Base-by-base conservation (phyloP, 2,329 filamentous ascomycete genomes). In the Cordyceps cateniannulata region DNA sequence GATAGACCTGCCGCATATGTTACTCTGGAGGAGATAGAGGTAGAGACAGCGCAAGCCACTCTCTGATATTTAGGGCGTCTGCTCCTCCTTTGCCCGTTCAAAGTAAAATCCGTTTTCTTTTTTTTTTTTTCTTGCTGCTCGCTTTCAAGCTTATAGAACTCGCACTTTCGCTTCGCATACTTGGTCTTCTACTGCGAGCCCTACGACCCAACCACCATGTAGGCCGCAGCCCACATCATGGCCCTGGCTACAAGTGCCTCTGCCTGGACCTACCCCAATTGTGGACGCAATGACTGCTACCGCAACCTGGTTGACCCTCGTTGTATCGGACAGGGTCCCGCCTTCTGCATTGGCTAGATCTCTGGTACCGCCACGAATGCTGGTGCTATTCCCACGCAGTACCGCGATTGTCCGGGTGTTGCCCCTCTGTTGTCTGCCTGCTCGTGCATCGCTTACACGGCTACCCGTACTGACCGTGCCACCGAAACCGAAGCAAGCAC, bases 361-460 rank as follows among this genome's bases (percentile, higher is more conserved):
- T 52, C 68, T 27, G 66, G 64, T 22, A 69, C 66, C 51, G 70
- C 64, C 42, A 71, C 68, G 32, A 66, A 66, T 45, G 51, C 67
- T 47, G 49, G 62, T 4, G 64, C 64, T 44, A 69, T 75, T 51
- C 73, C 73, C 10, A 63, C 68, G 14, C 63, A 71, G 53, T 75
- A 68, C 64, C 50, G 45, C 63, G 70, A 71, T 66, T 75, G 73
- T 59, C 49, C 47, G 20, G 62, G 59, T 29, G 66, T 69, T 61
- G 67, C 64, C 22, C 63, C 57, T 20, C 62, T 70, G 47, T 69
- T 66, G 63, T 32, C 29, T 7, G 72, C 71, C 50, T 75, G 73
- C 69, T 74, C 72, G 10, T 75, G 72, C 67, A 67, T 74, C 65
- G 68, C 69, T 59, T 73, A 75, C n/a, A n/a, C n/a, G n/a, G n/a